These are phyloP conservation scores for Rhizopus microsporus DNA, from an alignment of 371 early-diverging fungal species.

Conservation along the genomic window DNA sequence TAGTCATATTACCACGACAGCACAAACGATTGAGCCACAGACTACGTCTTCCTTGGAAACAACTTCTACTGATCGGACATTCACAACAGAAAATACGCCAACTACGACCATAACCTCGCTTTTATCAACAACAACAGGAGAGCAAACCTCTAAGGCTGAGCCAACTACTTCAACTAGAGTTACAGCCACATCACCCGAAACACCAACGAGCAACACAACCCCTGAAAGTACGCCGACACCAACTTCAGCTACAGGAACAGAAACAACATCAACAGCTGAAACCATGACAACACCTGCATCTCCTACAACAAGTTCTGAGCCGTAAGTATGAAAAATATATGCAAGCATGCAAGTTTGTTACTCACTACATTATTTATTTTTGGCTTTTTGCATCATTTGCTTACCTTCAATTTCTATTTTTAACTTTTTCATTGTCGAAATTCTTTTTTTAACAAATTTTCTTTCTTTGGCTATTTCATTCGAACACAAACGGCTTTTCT, in stretches of 20 bases:
- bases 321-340: no score
- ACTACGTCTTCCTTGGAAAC: background rate
- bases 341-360: no score
- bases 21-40: background rate
- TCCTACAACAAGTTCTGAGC: background rate
- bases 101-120: slow-evolving; percentile 1
- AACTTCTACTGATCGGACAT: background rate
- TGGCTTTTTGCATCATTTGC: no score
- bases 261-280: background rate
- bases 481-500: no score
- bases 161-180: slow-evolving; percentile 10
- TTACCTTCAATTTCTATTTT: no score
- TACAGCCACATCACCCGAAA: background rate
- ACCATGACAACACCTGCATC: background rate
- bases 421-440: no score
- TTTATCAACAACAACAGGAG: slow-evolving; percentile 2
- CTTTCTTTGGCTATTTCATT: no score
- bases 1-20: background rate
- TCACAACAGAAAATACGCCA: slow-evolving; percentile 3
- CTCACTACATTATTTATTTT: no score
- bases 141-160: slow-evolving; percentile 3
- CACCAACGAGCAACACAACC: background rate
- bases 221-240: background rate
- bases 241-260: background rate
- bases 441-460: no score